Conservation (phyloP, 371 early-diverging fungal genomes). For the Mortierella polycephala region DNA sequence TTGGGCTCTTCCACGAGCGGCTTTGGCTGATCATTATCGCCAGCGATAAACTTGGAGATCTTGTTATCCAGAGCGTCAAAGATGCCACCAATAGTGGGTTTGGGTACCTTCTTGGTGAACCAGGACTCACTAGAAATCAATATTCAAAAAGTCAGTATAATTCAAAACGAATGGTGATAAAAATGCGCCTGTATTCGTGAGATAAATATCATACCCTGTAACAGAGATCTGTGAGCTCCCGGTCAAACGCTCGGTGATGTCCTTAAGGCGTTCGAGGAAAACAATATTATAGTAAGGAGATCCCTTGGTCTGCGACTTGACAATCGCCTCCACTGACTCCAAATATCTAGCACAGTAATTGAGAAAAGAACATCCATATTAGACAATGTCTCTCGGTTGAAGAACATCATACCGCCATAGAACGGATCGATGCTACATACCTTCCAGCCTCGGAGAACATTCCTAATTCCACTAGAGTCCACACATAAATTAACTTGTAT, state of each 20-base stretch:
- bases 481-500: slow-evolving; percentile 86
- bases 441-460: slow-evolving; percentile 74
- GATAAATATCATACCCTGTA: slow-evolving; percentile 48
- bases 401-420: background rate
- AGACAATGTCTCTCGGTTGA: background rate
- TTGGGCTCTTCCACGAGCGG: slow-evolving; percentile 23
- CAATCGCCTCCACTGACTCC: slow-evolving; percentile 77
- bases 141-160: slow-evolving; percentile 29
- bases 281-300: slow-evolving; percentile 81
- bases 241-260: slow-evolving; percentile 61
- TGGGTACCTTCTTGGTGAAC: slow-evolving; percentile 69
- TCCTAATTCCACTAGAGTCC: slow-evolving; percentile 85
- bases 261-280: slow-evolving; percentile 71
- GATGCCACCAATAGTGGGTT: slow-evolving; percentile 71
- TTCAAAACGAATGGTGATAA: slow-evolving; percentile 21
- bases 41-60: slow-evolving; percentile 77
- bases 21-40: slow-evolving; percentile 62
- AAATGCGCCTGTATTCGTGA: slow-evolving; percentile 28
- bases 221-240: slow-evolving; percentile 55
- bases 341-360: slow-evolving; percentile 63
- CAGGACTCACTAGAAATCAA: slow-evolving; percentile 52
- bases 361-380: background rate
- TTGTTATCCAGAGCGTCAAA: slow-evolving; percentile 78
- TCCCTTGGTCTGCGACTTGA: slow-evolving; percentile 75
- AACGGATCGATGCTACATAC: slow-evolving; percentile 26